Percentiles rank a stretch among this genome's conserved stretches.
These are phyloP conservation scores for Hanseniaspora hatyaiensis DNA, from an alignment of 805 yeast species.

Conservation along the genomic window DNA sequence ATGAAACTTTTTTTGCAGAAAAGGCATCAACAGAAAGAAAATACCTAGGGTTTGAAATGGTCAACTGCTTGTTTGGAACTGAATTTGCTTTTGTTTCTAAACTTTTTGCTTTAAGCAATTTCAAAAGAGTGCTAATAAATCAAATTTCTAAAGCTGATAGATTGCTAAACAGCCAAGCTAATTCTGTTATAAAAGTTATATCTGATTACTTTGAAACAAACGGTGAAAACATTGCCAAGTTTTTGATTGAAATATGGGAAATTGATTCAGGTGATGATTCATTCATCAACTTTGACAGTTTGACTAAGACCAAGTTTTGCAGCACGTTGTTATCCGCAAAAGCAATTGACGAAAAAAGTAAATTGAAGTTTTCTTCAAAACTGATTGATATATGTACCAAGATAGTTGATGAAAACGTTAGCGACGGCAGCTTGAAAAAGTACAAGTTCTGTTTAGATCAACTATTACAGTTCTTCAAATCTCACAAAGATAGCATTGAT, in stretches of 20 bases:
- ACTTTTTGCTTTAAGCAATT: conserved; percentile 46
- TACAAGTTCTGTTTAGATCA: conserved; percentile 50
- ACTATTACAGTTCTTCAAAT: conserved; percentile 41
- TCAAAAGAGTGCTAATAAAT: conserved; percentile 61
- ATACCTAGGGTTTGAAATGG: conserved; percentile 71
- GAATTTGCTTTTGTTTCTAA: conserved; percentile 15
- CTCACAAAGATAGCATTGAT: conserved; percentile 30
- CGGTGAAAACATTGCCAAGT: conserved; percentile 29
- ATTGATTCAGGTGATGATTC: conserved; percentile 35
- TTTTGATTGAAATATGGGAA: conserved; percentile 29
- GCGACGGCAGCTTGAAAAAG: conserved; percentile 18
- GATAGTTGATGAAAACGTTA: conserved; percentile 17
- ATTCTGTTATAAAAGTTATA: conserved; percentile 36
- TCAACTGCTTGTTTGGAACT: conserved; percentile 37
- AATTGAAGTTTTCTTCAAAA: conserved; percentile 19
- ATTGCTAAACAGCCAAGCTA: conserved; percentile 55
- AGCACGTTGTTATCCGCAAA: conserved; percentile 32
- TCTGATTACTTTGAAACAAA: conserved; percentile 32
- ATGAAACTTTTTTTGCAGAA: conserved; percentile 65
- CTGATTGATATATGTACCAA: conserved; percentile 20
- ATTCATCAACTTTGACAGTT: conserved; percentile 58
- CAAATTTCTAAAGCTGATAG: conserved; percentile 61
- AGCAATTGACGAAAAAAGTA: conserved; percentile 15
- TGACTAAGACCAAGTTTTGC: conserved; percentile 61
- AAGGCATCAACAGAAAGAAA: conserved; percentile 77